These are phyloP conservation scores for Ogataea trehaloabstinens DNA, from an alignment of 805 yeast genomes.

Conservation along the genomic window DNA sequence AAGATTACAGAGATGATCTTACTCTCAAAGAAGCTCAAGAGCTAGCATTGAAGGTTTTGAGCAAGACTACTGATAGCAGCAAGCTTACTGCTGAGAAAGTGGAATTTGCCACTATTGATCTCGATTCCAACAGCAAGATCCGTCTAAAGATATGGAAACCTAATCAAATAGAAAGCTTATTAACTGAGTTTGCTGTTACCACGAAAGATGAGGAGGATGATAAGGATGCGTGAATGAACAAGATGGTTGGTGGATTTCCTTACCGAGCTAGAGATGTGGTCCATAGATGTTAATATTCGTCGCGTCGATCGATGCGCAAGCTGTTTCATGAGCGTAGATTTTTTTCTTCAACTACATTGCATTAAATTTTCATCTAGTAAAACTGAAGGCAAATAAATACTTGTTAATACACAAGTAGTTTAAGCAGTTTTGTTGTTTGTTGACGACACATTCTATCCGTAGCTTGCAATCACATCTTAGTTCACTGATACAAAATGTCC, in stretches of 20 bases:
- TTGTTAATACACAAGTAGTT: too few relatives aligned
- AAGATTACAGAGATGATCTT: slow-evolving; percentile 86
- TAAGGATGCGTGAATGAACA: slow-evolving; percentile 4
- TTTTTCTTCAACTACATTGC: too few relatives aligned
- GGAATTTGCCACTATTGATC: slow-evolving; percentile 82
- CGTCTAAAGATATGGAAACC: slow-evolving; percentile 78
- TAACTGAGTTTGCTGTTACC: slow-evolving; percentile 70
- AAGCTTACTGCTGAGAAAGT: slow-evolving; percentile 84
- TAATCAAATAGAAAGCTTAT: slow-evolving; percentile 67
- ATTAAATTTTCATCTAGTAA: too few relatives aligned
- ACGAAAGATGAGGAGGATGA: slow-evolving; percentile 46
- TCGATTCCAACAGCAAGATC: slow-evolving; percentile 47
- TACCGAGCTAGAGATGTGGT: too few relatives aligned
- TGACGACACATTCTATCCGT: too few relatives aligned
- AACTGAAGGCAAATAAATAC: too few relatives aligned
- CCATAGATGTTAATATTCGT: too few relatives aligned
- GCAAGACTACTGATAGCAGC: slow-evolving; percentile 91
- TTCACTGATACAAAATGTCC: slow-evolving; percentile 33
- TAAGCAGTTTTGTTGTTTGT: too few relatives aligned
- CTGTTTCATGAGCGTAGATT: too few relatives aligned
- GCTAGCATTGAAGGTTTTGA: slow-evolving; percentile 84
- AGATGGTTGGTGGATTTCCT: not conserved
- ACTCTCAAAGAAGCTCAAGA: slow-evolving; percentile 73
- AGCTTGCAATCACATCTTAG: too few relatives aligned
- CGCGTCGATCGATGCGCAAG: too few relatives aligned